Evolutionary conservation across 2,329 filamentous ascomycete species (phyloP), one percentile per base, ranked within the genome.

Genomic region (Emydomyces testavorans): DNA sequence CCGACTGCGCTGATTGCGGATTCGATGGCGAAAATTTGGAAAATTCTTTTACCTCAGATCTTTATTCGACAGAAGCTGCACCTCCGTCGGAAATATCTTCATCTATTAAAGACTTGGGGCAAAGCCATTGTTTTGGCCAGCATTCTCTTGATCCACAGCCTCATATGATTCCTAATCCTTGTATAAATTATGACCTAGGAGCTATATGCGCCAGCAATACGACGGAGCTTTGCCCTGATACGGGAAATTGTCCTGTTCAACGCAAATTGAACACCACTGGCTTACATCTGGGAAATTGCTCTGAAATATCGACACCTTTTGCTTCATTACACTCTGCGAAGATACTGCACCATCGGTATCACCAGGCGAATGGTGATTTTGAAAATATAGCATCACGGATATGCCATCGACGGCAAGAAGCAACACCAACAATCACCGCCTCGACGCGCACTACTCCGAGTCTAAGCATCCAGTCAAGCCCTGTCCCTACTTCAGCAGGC

Each of bases 401-500:
- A 24, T 47, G 10, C 18, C 32, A 31, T 6, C 35, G 36, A 23
- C 42, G 23, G 26, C 35, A 40, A 32, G 35, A 36, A 18, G 29
- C 43, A 11, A 44, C 31, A 31, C 39, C 29, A 11, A 39, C 43
- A 1, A 18, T 48, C 10, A 43, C 42, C 20, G 16, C 32, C 26
- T 52, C 50, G 13, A 44, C 50, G 13, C 46, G 50, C 15, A 38
- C 43, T 13, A 50, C 51, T 11, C 48, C 51, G 2, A 42, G 39
- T 18, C 26, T 52, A 18, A 52, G 50, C n/a, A 21, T 52, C 18
- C 43, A 50, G 5, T 52, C 52, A 28, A 54, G 50, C 36, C 62
- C 66, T 1, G 58, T 61, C 13, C 62, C 66, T 35, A 65, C 60
- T 2, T 62, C 65, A 8, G 62, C 63, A 6, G 60, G 62, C 10